phyloP scores from a whole-genome alignment of 2,329 filamentous ascomycete genomes.

The Epichloe aotearoae region DNA sequence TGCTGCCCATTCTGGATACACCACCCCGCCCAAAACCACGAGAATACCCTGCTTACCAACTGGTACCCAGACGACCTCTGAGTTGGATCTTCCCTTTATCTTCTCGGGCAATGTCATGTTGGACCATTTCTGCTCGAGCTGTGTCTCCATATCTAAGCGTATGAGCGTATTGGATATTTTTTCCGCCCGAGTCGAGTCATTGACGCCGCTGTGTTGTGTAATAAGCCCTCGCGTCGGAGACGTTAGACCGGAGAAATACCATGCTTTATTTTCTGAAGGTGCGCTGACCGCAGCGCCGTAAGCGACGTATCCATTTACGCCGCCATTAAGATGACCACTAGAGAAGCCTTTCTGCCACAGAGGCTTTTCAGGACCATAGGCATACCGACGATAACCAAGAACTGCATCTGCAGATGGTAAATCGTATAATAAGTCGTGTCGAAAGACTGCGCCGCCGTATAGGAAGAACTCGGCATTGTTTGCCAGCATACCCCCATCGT shows the following conservation, averaged over 20 bases:
- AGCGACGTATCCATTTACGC: conserved; percentile 47
- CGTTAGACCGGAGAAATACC: conserved; percentile 55
- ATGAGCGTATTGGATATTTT: conserved; percentile 44
- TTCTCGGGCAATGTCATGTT: conserved; percentile 39
- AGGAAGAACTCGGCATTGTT: conserved; percentile 51
- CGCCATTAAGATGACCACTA: conserved; percentile 24
- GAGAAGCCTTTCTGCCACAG: conserved; percentile 31
- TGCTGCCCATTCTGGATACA: conserved; percentile 37
- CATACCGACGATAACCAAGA: conserved; percentile 37
- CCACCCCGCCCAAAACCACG: conserved; percentile 64
- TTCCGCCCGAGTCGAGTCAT: conserved; percentile 24
- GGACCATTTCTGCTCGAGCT: conserved; percentile 37
- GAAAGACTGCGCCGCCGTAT: conserved; percentile 43
- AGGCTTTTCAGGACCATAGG: conserved; percentile 33
- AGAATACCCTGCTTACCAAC: conserved; percentile 65
- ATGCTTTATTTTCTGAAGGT: conserved; percentile 57
- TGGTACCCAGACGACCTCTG: conserved; percentile 62
- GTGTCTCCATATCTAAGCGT: conserved; percentile 42
- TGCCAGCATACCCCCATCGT: conserved; percentile 50
- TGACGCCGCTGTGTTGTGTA: conserved; percentile 17
- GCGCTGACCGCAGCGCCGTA: conserved; percentile 50
- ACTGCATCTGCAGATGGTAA: conserved; percentile 30
- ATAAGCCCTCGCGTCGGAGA: conserved; percentile 37
- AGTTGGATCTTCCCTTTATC: conserved; percentile 44
- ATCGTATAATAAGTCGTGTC: conserved; percentile 19